A percentile compares a stretch with the other conserved stretches of the same genome.
phyloP scores from a whole-genome alignment of 2,329 filamentous ascomycete species.

The Aspergillus ustus region DNA sequence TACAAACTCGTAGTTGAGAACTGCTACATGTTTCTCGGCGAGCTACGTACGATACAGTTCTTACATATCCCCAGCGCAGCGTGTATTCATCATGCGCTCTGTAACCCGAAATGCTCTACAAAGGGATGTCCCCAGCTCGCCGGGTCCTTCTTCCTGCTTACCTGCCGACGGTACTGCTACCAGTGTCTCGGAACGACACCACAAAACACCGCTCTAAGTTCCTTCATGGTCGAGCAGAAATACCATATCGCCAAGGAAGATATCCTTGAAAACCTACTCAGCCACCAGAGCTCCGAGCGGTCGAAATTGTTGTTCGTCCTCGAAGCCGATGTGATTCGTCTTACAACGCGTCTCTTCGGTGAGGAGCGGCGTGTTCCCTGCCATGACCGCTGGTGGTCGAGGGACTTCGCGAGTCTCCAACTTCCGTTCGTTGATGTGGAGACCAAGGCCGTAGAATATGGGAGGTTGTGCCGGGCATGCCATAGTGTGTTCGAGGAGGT shows the following conservation, averaged over 20 bases:
- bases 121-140: background rate
- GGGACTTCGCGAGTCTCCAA: background rate
- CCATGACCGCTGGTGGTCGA: background rate
- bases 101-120: background rate
- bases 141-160: background rate
- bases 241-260: background rate
- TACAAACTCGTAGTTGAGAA: background rate
- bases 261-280: background rate
- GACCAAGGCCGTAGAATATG: background rate
- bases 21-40: background rate
- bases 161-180: background rate
- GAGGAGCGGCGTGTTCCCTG: background rate
- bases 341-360: background rate
- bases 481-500: background rate
- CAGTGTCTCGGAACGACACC: background rate
- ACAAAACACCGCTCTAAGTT: background rate
- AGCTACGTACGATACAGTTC: background rate
- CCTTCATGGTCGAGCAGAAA: background rate
- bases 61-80: background rate
- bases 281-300: background rate
- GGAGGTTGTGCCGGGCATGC: background rate
- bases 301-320: background rate
- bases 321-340: background rate
- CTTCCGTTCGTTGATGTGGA: background rate
- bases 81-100: background rate